These are phyloP conservation scores for Moesziomyces antarcticus DNA, from an alignment of 1,284 basidiomycete genomes.

Conservation along the genomic window DNA sequence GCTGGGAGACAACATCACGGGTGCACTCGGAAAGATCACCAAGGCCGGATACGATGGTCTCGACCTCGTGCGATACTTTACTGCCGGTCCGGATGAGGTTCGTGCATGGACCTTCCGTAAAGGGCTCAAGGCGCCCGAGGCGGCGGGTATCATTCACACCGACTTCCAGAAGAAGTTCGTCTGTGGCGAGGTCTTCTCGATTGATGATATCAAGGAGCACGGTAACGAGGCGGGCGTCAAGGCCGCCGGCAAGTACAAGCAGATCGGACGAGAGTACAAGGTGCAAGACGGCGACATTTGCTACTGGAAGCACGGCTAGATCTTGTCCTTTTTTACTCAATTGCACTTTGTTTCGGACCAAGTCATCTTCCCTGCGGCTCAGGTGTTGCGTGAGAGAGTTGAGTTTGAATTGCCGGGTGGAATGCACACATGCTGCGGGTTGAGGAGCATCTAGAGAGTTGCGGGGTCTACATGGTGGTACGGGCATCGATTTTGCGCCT, in stretches of 20 bases:
- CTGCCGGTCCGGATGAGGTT: conserved; percentile 94
- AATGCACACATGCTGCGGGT: too few relatives aligned
- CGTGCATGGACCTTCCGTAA: conserved; percentile 94
- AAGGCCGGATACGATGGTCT: conserved; percentile 66
- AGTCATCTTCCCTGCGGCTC: too few relatives aligned
- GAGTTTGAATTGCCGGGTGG: too few relatives aligned
- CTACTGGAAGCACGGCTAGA: conserved; percentile 54
- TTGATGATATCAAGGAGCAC: conserved; percentile 88
- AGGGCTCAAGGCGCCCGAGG: conserved; percentile 93
- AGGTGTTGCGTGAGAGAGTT: too few relatives aligned
- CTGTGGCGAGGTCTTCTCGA: conserved; percentile 98
- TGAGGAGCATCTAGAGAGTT: too few relatives aligned
- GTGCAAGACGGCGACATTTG: conserved; percentile 67
- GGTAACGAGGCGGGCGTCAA: conserved; percentile 91
- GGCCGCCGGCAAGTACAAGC: conserved; percentile 92
- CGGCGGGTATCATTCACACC: conserved; percentile 95
- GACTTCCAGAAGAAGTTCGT: conserved; percentile 99
- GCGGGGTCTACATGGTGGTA: conserved; percentile 18
- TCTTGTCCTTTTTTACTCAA: too few relatives aligned
- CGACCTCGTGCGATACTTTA: conserved; percentile 74
- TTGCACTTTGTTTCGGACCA: too few relatives aligned
- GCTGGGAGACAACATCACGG: conserved; percentile 60
- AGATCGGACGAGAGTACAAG: conserved; percentile 97
- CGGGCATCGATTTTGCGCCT: conserved; percentile 34
- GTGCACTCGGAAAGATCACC: conserved; percentile 65